phyloP scores from a whole-genome alignment of 2,329 filamentous ascomycete genomes.

The Colletotrichum lupini region DNA sequence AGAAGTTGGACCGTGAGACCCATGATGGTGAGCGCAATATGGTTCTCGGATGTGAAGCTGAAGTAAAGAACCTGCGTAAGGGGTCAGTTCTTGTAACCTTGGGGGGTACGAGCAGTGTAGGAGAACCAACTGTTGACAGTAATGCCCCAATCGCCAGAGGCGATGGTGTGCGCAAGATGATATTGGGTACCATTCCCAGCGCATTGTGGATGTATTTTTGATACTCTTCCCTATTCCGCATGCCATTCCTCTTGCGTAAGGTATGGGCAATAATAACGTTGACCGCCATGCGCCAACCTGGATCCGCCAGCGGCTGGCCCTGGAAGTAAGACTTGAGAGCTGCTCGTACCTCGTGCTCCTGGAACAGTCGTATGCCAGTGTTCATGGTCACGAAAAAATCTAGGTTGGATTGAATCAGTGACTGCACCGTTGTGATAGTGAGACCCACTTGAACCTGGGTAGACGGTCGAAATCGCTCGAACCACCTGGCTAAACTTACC shows the following conservation, averaged over 20 bases:
- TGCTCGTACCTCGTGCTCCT: slow-evolving; percentile 27
- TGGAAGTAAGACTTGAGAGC: slow-evolving; percentile 22
- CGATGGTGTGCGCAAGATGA: slow-evolving; percentile 17
- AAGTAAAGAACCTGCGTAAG: slow-evolving; percentile 14
- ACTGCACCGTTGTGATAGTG: neutral
- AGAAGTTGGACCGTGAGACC: slow-evolving; percentile 18
- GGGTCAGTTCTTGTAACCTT: neutral
- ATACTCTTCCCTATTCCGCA: slow-evolving; percentile 27
- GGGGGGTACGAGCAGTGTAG: no score
- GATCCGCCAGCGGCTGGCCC: slow-evolving; percentile 19
- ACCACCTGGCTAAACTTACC: neutral
- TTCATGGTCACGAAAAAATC: slow-evolving; percentile 23
- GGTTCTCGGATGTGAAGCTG: slow-evolving; percentile 24
- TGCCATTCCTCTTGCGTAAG: slow-evolving; percentile 14
- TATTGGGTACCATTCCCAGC: slow-evolving; percentile 23
- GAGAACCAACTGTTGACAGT: slow-evolving; percentile 8
- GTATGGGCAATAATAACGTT: slow-evolving; percentile 19
- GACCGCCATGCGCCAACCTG: slow-evolving; percentile 28
- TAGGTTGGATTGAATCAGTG: neutral
- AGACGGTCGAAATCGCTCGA: neutral
- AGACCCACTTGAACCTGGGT: neutral
- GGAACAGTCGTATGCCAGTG: neutral
- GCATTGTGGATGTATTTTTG: slow-evolving; percentile 31
- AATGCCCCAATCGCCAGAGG: slow-evolving; percentile 22
- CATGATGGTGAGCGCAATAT: slow-evolving; percentile 11